A percentile compares a stretch with the other conserved stretches of the same genome.
phyloP scores from a whole-genome alignment of 805 yeast genomes.

The Saccharomycopsis fermentans region DNA sequence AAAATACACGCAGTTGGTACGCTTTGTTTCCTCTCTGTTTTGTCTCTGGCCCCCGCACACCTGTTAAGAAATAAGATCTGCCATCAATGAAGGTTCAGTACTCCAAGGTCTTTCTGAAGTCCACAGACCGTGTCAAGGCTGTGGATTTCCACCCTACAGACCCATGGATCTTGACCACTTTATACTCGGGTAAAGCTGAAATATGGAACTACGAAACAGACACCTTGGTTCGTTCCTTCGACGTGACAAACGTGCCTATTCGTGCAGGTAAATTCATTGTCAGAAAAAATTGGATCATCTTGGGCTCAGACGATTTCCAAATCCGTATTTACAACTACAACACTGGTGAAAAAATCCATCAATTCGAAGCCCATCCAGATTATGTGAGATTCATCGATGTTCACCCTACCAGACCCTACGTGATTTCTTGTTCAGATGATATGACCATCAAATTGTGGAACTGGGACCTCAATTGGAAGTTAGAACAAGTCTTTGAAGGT shows the following conservation, averaged over 20 bases:
- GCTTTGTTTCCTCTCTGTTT: neutral
- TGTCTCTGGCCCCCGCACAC: neutral
- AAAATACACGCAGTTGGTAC: too few relatives aligned
- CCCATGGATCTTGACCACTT: slow-evolving; percentile 92
- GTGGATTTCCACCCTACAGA: slow-evolving; percentile 97
- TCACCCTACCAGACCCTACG: slow-evolving; percentile 86
- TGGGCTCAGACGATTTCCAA: slow-evolving; percentile 94
- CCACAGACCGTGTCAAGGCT: slow-evolving; percentile 91
- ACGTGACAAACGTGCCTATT: slow-evolving; percentile 92
- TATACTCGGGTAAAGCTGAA: slow-evolving; percentile 82
- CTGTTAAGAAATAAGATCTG: neutral
- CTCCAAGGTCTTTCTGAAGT: neutral
- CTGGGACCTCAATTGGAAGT: slow-evolving; percentile 91
- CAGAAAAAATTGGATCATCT: slow-evolving; percentile 93
- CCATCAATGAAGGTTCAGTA: neutral
- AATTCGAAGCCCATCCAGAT: slow-evolving; percentile 97
- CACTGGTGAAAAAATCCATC: slow-evolving; percentile 89
- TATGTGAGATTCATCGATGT: slow-evolving; percentile 89
- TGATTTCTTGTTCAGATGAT: slow-evolving; percentile 87
- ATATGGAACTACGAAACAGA: slow-evolving; percentile 91
- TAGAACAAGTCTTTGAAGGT: slow-evolving; percentile 87
- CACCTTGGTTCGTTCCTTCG: slow-evolving; percentile 75
- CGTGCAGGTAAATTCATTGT: slow-evolving; percentile 94
- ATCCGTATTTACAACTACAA: slow-evolving; percentile 89
- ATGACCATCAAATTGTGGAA: slow-evolving; percentile 90